A percentile compares a stretch with the other conserved stretches of the same genome.
phyloP scores from a whole-genome alignment of 768 basidiomycete species.

The Erythrobasidium yunnanense region DNA sequence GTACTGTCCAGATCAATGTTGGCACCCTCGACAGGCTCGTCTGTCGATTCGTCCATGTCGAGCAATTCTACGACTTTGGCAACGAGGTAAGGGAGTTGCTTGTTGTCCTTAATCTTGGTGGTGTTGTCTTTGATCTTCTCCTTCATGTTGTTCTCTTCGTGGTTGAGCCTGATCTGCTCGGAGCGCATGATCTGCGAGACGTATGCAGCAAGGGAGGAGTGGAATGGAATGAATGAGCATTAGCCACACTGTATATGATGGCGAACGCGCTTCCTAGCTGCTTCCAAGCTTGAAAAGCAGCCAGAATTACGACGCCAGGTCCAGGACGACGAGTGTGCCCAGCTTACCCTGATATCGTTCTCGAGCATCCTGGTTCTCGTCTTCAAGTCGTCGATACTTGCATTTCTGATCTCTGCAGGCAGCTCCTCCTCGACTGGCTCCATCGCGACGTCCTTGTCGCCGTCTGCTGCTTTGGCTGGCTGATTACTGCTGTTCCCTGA shows the following conservation, averaged over 20 bases:
- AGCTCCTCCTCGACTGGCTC: slow-evolving; percentile 57
- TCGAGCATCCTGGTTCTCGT: slow-evolving; percentile 61
- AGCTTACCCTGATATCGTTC: slow-evolving; percentile 79
- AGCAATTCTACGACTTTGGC: slow-evolving; percentile 96
- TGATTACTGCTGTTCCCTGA: slow-evolving; percentile 4
- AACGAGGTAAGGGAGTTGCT: slow-evolving; percentile 93
- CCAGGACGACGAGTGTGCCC: no score
- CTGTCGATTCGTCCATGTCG: slow-evolving; percentile 72
- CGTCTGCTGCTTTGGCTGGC: background rate
- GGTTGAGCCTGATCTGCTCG: slow-evolving; percentile 77
- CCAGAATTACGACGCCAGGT: no score
- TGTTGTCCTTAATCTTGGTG: slow-evolving; percentile 96
- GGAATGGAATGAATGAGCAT: background rate
- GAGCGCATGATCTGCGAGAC: slow-evolving; percentile 96
- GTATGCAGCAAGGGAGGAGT: no score
- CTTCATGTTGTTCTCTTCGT: slow-evolving; percentile 92
- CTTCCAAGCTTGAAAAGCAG: background rate
- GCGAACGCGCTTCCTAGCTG: background rate
- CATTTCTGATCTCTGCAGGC: slow-evolving; percentile 68
- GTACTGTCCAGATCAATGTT: slow-evolving; percentile 89
- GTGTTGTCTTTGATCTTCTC: slow-evolving; percentile 97
- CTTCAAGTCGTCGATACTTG: slow-evolving; percentile 60
- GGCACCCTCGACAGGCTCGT: slow-evolving; percentile 61
- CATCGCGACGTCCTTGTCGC: slow-evolving; percentile 31
- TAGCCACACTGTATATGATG: background rate